Evolutionary conservation across 2,329 filamentous ascomycete species (phyloP), one percentile per base, ranked within the genome.

Genomic region (Phyllosticta citriasiana): DNA sequence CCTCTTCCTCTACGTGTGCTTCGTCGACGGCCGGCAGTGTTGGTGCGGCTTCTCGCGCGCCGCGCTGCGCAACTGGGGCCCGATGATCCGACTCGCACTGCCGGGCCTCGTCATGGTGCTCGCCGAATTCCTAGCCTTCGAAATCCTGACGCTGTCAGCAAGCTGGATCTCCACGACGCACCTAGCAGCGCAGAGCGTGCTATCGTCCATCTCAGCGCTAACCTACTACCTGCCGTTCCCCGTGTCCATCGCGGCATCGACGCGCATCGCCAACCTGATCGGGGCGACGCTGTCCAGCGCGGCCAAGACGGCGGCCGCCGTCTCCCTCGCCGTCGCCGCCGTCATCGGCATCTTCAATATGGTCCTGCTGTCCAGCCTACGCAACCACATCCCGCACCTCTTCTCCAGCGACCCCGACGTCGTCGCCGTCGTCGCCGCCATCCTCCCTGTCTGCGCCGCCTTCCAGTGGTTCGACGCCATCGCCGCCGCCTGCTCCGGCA

Each of bases 141-240:
- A 74, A 51, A 73, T 74, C 59, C 68, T 74, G 25, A 96, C 91
- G 0, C 82, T 97, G 30, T 85, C 87, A 1, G 84, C 90, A 0
- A 89, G 87, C 53, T 89, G 89, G 65, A 86, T 97, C 64, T 89
- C 88, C 26, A 86, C 89, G 1, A 85, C 86, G 14, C 86, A 89
- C 65, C 82, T 97, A 1, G 93, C 93, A 0, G 93, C 94, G 0
- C 93, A 99, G 74, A 69, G 63, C 61, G 86, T 97, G 14, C 78
- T 97, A 2, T 83, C 87, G 24, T 94, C 88, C 0, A 79, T 96
- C 54, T 85, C 87, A 0, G 84, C 86, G 9, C 84, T 96, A 25
- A 90, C 89, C 0, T 97, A 91, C 77, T 91, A 96, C 73, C 86
- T 97, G 56, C 91, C 93, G 0, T 97, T 97, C 76, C 89, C 93